Base-by-base conservation (phyloP, 179 eudicot genomes). In the Beta corolliflora region DNA sequence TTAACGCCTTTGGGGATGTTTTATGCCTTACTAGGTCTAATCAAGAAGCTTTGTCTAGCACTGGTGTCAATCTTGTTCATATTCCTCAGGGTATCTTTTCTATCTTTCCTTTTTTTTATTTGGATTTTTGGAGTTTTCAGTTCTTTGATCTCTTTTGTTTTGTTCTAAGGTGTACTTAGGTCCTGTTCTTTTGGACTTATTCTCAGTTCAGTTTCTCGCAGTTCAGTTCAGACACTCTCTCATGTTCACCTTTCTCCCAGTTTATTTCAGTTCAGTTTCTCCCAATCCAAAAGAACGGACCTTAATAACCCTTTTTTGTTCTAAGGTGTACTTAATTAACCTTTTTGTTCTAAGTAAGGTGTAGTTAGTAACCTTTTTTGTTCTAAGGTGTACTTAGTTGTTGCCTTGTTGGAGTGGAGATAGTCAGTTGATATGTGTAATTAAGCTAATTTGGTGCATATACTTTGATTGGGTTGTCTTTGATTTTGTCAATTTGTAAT, bases 1-100 rank as follows among this genome's bases (percentile, higher is more conserved):
- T 95, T 76, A 91, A 88, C 0, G 99, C 98, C 0, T 94, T 95
- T 80, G 99, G 98, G 12, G 98, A 95, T 76, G 86, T 94, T 56
- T 1, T 82, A 53, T 91, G 88, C 86, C 84, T 95, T 14, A 83
- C 94, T 7, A 88, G 97, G 84, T 11, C 84, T n/a, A 90, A 88
- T 76, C 98, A 91, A 75, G 95, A 93, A 69, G 98, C 93, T 8
- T 83, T 96, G 75, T 88, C 97, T 5, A 79, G 91, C n/a, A 92
- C 93, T 54, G 99, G 99, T 56, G 84, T 96, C 69, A 90, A 81
- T 79, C 94, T 96, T 75, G 86, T 86, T 68, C 99, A 96, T 75
- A 78, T 96, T 65, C 98, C 98, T 73, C 44, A 67, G 52, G 95
- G 98, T 95, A 86, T 6, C n/a, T 67, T 11, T 77, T 55, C 10